A percentile compares a stretch with the other conserved stretches of the same genome.
phyloP scores from a whole-genome alignment of 768 basidiomycete genomes.

The Lyophyllum atratum region DNA sequence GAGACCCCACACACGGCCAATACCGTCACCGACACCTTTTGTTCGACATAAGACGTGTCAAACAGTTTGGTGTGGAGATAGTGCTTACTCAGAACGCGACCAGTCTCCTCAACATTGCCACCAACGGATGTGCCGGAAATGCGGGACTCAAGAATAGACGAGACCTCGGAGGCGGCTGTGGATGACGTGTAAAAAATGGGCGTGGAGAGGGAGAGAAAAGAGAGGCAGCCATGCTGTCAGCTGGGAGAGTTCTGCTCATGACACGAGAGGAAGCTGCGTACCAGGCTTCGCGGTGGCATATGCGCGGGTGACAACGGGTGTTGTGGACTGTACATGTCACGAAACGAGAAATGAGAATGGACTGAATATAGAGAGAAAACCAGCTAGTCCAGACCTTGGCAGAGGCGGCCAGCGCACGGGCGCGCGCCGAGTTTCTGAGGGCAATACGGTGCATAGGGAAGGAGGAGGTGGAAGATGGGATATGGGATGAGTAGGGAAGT shows the following conservation, averaged over 20 bases:
- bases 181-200: constrained; percentile 36
- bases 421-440: constrained; percentile 81
- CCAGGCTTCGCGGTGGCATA: constrained; percentile 99
- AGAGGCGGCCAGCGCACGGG: constrained; percentile 68
- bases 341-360: constrained; percentile 17
- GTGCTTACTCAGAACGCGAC: constrained; percentile 92
- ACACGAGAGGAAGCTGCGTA: constrained; percentile 40
- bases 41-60: constrained; percentile 22
- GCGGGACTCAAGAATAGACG: constrained; percentile 97
- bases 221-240: constrained; percentile 26
- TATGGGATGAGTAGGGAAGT: constrained; percentile 46
- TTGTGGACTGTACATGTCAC: constrained; percentile 41
- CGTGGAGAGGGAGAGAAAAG: constrained; percentile 18
- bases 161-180: constrained; percentile 97
- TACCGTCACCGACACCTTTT: constrained; percentile 98
- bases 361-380: constrained; percentile 24
- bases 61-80: neutral
- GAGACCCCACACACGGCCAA: constrained; percentile 98
- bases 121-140: constrained; percentile 91
- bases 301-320: constrained; percentile 65
- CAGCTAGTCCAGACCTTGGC: constrained; percentile 51
- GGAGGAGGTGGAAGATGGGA: constrained; percentile 49
- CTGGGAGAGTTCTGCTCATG: neutral
- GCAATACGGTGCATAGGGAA: constrained; percentile 81
- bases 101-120: constrained; percentile 98